phyloP scores from a whole-genome alignment of 2,329 filamentous ascomycete genomes.

The Neonectria ditissima region DNA sequence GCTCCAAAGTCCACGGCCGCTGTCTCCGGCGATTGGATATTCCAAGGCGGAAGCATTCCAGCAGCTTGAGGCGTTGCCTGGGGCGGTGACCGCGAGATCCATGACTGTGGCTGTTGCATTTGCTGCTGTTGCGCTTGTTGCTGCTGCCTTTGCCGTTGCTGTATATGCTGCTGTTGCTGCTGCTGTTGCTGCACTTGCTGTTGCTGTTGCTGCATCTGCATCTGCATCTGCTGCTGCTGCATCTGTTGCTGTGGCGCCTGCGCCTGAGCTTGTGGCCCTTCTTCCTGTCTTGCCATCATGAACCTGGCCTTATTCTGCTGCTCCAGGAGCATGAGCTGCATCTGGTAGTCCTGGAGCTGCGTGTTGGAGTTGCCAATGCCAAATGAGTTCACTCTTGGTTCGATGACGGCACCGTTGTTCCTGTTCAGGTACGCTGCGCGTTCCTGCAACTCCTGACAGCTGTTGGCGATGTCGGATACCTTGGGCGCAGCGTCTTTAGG shows the following conservation, averaged over 20 bases:
- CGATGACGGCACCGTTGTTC: conserved; percentile 30
- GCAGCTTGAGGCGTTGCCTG: no score
- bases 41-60: neutral
- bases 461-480: conserved; percentile 50
- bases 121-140: conserved; percentile 11
- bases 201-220: conserved; percentile 12
- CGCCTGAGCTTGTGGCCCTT: conserved; percentile 38
- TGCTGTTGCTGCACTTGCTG: conserved; percentile 2
- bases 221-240: conserved; percentile 2
- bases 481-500: conserved; percentile 38
- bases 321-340: conserved; percentile 87
- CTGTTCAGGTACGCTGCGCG: conserved; percentile 45
- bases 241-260: conserved; percentile 1
- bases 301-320: conserved; percentile 88
- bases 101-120: conserved; percentile 1
- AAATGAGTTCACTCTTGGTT: conserved; percentile 23
- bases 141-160: conserved; percentile 15
- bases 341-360: conserved; percentile 85
- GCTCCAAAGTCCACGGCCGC: neutral
- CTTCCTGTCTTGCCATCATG: conserved; percentile 82
- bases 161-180: conserved; percentile 22
- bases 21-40: neutral
- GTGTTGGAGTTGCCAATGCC: conserved; percentile 66
- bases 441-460: conserved; percentile 53
- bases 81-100: no score